Evolutionary conservation across 768 basidiomycete species (phyloP).

Genomic region (Boletus subparvulus): DNA sequence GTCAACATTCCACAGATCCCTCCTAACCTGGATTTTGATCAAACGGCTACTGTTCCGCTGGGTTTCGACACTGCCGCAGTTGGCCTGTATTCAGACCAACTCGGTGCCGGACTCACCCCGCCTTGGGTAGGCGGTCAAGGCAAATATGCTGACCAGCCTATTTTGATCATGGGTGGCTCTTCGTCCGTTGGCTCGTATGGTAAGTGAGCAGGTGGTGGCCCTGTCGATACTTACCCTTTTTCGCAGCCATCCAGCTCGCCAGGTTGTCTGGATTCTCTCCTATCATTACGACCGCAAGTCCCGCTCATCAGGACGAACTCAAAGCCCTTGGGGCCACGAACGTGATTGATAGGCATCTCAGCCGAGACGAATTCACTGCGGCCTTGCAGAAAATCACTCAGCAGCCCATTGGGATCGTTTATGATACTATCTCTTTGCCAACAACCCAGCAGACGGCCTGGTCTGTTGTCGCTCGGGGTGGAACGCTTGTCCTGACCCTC

Average conservation of each 20-base stretch:
- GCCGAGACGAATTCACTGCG: conserved; percentile 11
- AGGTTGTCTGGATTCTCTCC: conserved; percentile 40
- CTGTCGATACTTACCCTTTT: conserved; percentile 1
- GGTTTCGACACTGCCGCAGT: conserved; percentile 46
- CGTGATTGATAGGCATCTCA: conserved; percentile 35
- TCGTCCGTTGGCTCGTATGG: conserved; percentile 49
- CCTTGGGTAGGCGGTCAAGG: conserved; percentile 36
- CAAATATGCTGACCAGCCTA: conserved; percentile 41
- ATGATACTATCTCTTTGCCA: conserved; percentile 33
- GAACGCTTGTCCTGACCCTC: conserved; percentile 33
- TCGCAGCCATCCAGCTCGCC: conserved; percentile 41
- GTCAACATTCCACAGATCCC: conserved; percentile 39
- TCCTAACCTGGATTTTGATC: conserved; percentile 40
- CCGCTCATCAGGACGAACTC: conserved; percentile 29
- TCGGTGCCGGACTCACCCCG: conserved; percentile 40
- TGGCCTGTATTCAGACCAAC: conserved; percentile 43
- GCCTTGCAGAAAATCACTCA: conserved; percentile 28
- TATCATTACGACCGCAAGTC: conserved; percentile 41
- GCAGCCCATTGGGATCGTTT: conserved; percentile 20
- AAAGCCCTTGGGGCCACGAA: conserved; percentile 41
- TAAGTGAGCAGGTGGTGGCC: conserved; percentile 16
- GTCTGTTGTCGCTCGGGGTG: conserved; percentile 33
- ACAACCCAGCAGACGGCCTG: conserved; percentile 38
- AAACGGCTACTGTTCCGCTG: conserved; percentile 48
- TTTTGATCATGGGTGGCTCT: conserved; percentile 50